phyloP scores from a whole-genome alignment of 768 basidiomycete genomes.

The Crucibulum laeve region DNA sequence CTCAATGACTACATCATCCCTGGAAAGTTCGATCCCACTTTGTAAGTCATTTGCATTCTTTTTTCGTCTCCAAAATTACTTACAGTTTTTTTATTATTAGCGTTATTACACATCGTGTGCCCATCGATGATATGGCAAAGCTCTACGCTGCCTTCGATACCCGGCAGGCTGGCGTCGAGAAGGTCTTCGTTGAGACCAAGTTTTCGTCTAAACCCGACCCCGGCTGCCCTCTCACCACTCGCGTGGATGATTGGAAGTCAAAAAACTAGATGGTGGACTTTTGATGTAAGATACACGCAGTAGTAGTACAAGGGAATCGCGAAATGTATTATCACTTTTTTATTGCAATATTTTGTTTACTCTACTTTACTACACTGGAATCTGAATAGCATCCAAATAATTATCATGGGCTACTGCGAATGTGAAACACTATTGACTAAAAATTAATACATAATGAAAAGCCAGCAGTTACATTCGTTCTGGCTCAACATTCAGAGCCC shows the following conservation, averaged over 20 bases:
- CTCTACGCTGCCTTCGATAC: constrained; percentile 65
- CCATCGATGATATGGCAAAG: constrained; percentile 61
- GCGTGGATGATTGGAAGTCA: constrained; percentile 44
- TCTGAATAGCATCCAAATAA: too few species aligned
- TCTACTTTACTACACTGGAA: too few species aligned
- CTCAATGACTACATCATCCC: constrained; percentile 58
- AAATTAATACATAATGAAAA: too few species aligned
- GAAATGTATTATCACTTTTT: too few species aligned
- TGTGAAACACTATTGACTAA: too few species aligned
- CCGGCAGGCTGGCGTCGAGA: constrained; percentile 50
- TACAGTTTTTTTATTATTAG: constrained; percentile 14
- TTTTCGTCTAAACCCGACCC: constrained; percentile 38
- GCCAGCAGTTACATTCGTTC: too few species aligned
- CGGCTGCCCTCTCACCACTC: constrained; percentile 47
- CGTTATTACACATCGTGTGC: constrained; percentile 54
- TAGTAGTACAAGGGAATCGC: too few species aligned
- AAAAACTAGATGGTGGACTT: too few species aligned
- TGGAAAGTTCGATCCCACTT: constrained; percentile 62
- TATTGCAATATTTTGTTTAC: too few species aligned
- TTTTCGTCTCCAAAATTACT: background rate
- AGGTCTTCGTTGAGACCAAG: constrained; percentile 74
- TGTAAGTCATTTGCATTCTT: constrained; percentile 30
- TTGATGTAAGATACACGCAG: too few species aligned
- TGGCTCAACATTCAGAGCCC: too few species aligned
- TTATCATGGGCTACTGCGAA: too few species aligned